phyloP scores from a whole-genome alignment of 2,329 filamentous ascomycete species.

The Pseudopyricularia cyperi region DNA sequence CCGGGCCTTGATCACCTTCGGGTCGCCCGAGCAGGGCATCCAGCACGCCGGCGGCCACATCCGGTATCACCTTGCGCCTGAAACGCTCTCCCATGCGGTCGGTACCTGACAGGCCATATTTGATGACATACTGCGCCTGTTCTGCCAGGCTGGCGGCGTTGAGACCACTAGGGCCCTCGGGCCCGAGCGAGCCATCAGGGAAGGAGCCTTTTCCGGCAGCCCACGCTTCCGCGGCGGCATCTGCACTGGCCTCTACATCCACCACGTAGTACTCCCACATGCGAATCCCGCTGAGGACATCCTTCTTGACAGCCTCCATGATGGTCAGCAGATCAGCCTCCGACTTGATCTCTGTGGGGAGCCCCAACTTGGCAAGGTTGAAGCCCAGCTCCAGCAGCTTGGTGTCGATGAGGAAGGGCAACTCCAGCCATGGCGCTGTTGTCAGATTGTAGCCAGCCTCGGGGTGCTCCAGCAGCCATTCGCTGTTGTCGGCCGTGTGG shows the following conservation, averaged over 20 bases:
- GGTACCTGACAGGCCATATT: conserved; percentile 56
- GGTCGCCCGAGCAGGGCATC: conserved; percentile 57
- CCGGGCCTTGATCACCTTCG: conserved; percentile 33
- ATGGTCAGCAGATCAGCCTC: conserved; percentile 63
- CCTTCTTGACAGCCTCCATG: conserved; percentile 72
- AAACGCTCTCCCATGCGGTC: conserved; percentile 73
- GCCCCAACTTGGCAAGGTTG: conserved; percentile 54
- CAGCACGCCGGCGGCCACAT: conserved; percentile 55
- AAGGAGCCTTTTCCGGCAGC: conserved; percentile 41
- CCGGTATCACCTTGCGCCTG: conserved; percentile 56
- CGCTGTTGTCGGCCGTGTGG: conserved; percentile 90
- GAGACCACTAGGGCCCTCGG: conserved; percentile 31
- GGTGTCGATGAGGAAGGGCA: conserved; percentile 49
- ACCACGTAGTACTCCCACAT: conserved; percentile 92
- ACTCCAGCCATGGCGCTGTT: conserved; percentile 68
- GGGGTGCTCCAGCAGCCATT: conserved; percentile 87
- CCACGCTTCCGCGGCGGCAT: conserved; percentile 62
- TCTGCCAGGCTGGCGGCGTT: conserved; percentile 30
- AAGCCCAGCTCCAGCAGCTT: conserved; percentile 63
- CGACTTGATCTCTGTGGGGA: conserved; percentile 61
- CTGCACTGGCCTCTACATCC: conserved; percentile 60
- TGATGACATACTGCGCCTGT: conserved; percentile 49
- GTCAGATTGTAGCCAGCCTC: conserved; percentile 90
- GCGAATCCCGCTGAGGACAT: conserved; percentile 63
- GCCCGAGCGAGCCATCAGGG: conserved; percentile 27